Conservation (phyloP, 371 early-diverging fungal genomes). For the Mortierella sp. region DNA sequence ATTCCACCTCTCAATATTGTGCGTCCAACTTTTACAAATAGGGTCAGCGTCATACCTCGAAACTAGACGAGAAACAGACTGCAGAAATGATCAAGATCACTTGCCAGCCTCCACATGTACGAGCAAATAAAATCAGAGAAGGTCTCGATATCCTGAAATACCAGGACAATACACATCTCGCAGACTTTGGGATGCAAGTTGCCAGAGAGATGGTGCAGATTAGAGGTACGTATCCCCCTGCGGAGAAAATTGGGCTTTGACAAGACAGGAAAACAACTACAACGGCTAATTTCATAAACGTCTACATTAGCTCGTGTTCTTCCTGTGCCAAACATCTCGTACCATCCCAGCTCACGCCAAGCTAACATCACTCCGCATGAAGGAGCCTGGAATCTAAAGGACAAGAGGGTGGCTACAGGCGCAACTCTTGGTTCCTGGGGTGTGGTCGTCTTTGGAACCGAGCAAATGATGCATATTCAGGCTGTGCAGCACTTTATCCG, state of each 20-base stretch:
- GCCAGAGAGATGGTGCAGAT: constrained; percentile 71
- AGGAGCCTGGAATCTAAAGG: constrained; percentile 95
- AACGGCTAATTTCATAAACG: no score
- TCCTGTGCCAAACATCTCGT: constrained; percentile 80
- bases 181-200: constrained; percentile 76
- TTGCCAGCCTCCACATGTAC: constrained; percentile 81
- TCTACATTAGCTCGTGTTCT: constrained; percentile 84
- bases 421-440: constrained; percentile 87
- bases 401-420: constrained; percentile 85
- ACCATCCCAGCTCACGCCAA: constrained; percentile 72
- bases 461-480: constrained; percentile 50
- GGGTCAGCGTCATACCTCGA: no score
- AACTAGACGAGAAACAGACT: constrained; percentile 87
- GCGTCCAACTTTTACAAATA: no score
- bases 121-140: constrained; percentile 71
- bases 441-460: constrained; percentile 74
- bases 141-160: constrained; percentile 66
- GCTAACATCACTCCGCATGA: constrained; percentile 78
- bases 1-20: no score
- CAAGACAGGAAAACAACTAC: no score
- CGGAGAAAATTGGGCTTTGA: no score
- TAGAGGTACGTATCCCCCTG: no score
- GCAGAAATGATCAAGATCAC: constrained; percentile 95
- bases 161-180: constrained; percentile 65
- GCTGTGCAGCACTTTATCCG: constrained; percentile 63